These are phyloP conservation scores for Lathyrus oleraceus DNA, from an alignment of 306 rosid genomes.

Conservation along the genomic window DNA sequence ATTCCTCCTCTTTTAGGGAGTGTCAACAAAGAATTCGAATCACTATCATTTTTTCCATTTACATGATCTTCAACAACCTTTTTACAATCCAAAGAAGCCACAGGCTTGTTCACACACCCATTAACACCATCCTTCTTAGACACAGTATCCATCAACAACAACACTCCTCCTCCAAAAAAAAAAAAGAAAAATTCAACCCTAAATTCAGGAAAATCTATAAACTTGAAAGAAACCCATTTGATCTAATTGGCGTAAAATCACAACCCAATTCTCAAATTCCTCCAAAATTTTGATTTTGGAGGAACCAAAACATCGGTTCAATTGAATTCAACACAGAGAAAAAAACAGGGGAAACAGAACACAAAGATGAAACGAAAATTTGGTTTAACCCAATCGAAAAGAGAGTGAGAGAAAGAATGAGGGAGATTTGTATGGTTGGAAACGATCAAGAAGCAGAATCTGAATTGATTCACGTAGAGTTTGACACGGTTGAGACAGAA, in stretches of 20 bases:
- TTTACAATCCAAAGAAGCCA: slow-evolving; percentile 44
- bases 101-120: slow-evolving; percentile 46
- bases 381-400: neutral
- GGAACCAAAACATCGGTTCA: slow-evolving; percentile 35
- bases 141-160: slow-evolving; percentile 45
- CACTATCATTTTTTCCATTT: slow-evolving; percentile 61
- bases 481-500: neutral
- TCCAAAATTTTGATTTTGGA: slow-evolving; percentile 20
- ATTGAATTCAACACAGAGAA: slow-evolving; percentile 42
- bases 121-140: slow-evolving; percentile 48
- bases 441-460: slow-evolving; percentile 26
- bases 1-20: slow-evolving; percentile 58
- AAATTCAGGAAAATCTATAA: slow-evolving; percentile 13
- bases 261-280: slow-evolving; percentile 28
- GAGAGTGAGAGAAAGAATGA: slow-evolving; percentile 29
- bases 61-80: slow-evolving; percentile 47
- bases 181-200: neutral
- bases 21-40: slow-evolving; percentile 69
- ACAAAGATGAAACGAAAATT: neutral
- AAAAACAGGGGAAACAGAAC: slow-evolving; percentile 33
- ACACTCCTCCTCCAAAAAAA: neutral
- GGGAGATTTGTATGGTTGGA: slow-evolving; percentile 33
- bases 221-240: slow-evolving; percentile 34
- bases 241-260: slow-evolving; percentile 32
- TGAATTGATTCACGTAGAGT: slow-evolving; percentile 27